Percentiles rank a stretch among this genome's conserved stretches.
Evolutionary conservation across 257 asterid species (phyloP).

Genomic region (Nyctanthes arbortristis): DNA sequence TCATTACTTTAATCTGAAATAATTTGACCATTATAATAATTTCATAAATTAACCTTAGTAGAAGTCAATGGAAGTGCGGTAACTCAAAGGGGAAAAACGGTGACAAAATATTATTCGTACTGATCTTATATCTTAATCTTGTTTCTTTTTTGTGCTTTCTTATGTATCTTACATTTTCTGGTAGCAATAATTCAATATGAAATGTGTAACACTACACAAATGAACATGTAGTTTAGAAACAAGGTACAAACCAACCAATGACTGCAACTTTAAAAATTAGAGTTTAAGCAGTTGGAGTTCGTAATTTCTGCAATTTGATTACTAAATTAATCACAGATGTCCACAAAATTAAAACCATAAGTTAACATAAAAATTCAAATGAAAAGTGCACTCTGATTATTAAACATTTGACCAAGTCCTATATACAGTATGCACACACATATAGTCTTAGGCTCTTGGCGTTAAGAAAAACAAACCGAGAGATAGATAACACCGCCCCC

Average conservation of each 20-base stretch:
- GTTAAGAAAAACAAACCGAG: constrained; percentile 52
- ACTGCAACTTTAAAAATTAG: too few species aligned
- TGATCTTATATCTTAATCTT: background rate
- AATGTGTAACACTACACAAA: background rate
- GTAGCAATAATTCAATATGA: background rate
- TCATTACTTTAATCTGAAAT: background rate
- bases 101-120: background rate
- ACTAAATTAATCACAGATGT: background rate
- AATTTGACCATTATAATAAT: too few species aligned
- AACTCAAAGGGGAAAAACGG: background rate
- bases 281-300: too few species aligned
- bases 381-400: too few species aligned
- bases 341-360: background rate
- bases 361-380: too few species aligned
- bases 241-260: background rate
- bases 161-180: background rate
- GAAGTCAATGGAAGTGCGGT: too few species aligned
- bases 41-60: too few species aligned
- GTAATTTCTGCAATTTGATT: too few species aligned
- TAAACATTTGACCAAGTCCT: too few species aligned
- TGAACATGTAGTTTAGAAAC: background rate
- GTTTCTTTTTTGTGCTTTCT: background rate
- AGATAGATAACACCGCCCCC: constrained; percentile 83
- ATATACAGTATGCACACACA: too few species aligned
- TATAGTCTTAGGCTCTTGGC: background rate